Evolutionary conservation across 106 monocot species (phyloP), one percentile per base, ranked within the genome.

Genomic region (Dendrobium nobile): DNA sequence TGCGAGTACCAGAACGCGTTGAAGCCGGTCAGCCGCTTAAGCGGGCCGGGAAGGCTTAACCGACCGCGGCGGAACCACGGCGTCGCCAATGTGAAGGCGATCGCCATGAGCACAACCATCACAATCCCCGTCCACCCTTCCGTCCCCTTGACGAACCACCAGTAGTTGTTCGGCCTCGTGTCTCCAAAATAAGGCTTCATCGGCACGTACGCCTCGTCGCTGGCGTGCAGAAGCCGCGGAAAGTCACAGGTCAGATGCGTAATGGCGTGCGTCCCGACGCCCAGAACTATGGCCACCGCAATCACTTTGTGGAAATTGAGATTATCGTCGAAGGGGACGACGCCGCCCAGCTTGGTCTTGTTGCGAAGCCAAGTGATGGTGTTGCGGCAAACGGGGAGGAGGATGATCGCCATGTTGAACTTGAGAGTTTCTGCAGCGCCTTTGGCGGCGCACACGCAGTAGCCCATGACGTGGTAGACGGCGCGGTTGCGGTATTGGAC

Each of bases 1-100:
- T 96, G 96, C 2, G 93, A 91, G 89, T 96, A 96, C 95, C 95
- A 96, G 84, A 96, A 96, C 42, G 95, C 95, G 72, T 93, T 96
- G 88, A 96, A 96, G 0, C 96, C 96, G 8, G 92, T 93, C 18
- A 96, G 83, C 16, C 85, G 84, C 7, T 86, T 88, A 9, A 96
- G 27, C 4, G 90, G 76, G 2, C 78, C 67, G 41, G 92, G 92
- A 43, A 92, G 91, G 18, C 83, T 87, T 22, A 96, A 56, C 3
- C 85, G 65, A 44, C 84, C 86, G 24, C 93, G 85, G 40, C 96
- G 88, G 54, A 96, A 90, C 92, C 90, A 96, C 0, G 96, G 96
- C 15, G 87, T 88, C 56, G 96, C 96, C 9, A 96, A 81, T 0
- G 81, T 85, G 81, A 92, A 96, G 7, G 96, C 90, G 31, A 93